Percentiles rank a stretch among this genome's conserved stretches.
Evolutionary conservation across 352 stramenopile genomes (phyloP).

Genomic region (Phytophthora hybrid): DNA sequence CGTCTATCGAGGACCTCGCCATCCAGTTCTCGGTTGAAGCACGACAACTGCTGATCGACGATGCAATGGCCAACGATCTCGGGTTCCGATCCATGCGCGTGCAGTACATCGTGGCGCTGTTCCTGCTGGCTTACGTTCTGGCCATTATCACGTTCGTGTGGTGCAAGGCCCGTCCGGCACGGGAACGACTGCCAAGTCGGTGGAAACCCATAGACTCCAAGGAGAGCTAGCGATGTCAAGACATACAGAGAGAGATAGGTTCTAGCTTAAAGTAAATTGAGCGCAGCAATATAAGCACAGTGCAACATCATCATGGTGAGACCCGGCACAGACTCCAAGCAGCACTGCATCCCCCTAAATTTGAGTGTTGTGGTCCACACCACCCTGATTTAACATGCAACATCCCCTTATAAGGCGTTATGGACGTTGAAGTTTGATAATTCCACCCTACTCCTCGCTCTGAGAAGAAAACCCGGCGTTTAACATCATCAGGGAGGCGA

Average conservation of each 20-base stretch:
- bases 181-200: slow-evolving; percentile 80
- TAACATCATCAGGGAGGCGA: slow-evolving; percentile 16
- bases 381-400: not conserved
- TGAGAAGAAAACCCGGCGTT: slow-evolving; percentile 8
- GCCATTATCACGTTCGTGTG: slow-evolving; percentile 81
- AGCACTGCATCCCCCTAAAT: not conserved
- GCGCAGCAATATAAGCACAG: slow-evolving; percentile 28
- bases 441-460: slow-evolving; percentile 12
- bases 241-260: slow-evolving; percentile 16
- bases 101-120: slow-evolving; percentile 75
- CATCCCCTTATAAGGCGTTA: not conserved
- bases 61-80: slow-evolving; percentile 49
- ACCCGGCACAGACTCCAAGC: slow-evolving; percentile 13
- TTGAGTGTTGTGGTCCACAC: not conserved
- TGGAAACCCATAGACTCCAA: slow-evolving; percentile 84
- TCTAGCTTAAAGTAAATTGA: slow-evolving; percentile 16
- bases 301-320: slow-evolving; percentile 9
- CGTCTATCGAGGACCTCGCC: slow-evolving; percentile 74
- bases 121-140: slow-evolving; percentile 71
- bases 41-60: slow-evolving; percentile 60
- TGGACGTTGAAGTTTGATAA: slow-evolving; percentile 40
- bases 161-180: slow-evolving; percentile 72
- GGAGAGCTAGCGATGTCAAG: slow-evolving; percentile 63
- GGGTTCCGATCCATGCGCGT: slow-evolving; percentile 46
- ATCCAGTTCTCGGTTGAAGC: slow-evolving; percentile 87